phyloP scores from a whole-genome alignment of 495 filamentous ascomycete species.

The Aspergillus sclerotioniger region DNA sequence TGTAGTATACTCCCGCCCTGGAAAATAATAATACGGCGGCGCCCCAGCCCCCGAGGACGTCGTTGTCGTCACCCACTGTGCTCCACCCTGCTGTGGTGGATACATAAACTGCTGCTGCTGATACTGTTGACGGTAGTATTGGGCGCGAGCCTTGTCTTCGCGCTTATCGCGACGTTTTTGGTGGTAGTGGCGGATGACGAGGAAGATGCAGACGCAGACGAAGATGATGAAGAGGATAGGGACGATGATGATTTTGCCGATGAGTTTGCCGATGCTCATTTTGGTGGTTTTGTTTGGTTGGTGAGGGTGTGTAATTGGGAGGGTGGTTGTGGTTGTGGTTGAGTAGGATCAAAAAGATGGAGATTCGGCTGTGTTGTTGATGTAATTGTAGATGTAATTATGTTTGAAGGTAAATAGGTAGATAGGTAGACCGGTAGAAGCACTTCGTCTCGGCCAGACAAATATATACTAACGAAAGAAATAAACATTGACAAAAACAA shows the following conservation, averaged over 20 bases:
- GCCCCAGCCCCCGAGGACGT: too few relatives aligned
- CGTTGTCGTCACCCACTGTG: background rate
- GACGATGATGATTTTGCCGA: conserved; percentile 6
- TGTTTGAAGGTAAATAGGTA: background rate
- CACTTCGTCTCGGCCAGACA: background rate
- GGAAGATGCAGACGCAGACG: background rate
- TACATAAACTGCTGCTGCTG: background rate
- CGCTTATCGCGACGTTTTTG: background rate
- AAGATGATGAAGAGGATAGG: conserved; percentile 2
- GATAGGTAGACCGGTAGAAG: background rate
- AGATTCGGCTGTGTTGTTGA: background rate
- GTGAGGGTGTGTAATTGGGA: background rate
- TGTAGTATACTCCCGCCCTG: background rate
- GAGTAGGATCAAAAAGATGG: background rate
- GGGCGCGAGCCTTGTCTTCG: background rate
- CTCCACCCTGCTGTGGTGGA: background rate
- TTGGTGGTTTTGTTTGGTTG: background rate
- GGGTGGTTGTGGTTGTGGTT: background rate
- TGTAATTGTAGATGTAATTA: background rate
- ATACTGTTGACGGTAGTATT: background rate
- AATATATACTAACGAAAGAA: background rate
- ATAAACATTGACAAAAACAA: background rate
- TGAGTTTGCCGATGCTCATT: conserved; percentile 1
- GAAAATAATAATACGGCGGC: background rate
- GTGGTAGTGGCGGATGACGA: background rate